A percentile compares a stretch with the other conserved stretches of the same genome.
These are phyloP conservation scores for Candida xyloterini DNA, from an alignment of 805 yeast genomes.

Conservation along the genomic window DNA sequence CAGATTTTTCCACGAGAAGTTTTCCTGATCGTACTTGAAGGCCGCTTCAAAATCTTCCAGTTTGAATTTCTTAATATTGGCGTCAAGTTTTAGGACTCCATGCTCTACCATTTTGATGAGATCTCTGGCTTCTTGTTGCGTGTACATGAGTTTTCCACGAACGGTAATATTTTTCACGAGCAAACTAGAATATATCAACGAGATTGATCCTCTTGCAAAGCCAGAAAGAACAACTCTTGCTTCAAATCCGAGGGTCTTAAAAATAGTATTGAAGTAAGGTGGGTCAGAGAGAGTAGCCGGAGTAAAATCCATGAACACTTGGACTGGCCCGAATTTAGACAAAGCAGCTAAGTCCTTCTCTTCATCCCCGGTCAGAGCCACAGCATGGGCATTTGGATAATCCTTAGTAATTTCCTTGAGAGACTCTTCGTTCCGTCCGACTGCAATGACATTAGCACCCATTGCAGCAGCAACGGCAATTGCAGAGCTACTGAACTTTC, in stretches of 20 bases:
- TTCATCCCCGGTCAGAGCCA: conserved; percentile 6
- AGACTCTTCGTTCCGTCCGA: conserved; percentile 6
- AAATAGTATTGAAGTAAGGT: not conserved
- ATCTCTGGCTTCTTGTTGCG: conserved; percentile 3
- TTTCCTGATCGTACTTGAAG: not conserved
- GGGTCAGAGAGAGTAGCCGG: not conserved
- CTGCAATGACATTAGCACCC: conserved; percentile 11
- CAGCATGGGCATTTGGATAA: conserved; percentile 2
- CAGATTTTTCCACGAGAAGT: not conserved
- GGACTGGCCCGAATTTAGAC: conserved; percentile 1
- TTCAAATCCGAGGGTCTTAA: not conserved
- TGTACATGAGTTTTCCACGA: conserved; percentile 7
- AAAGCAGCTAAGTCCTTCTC: not conserved
- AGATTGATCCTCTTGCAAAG: not conserved
- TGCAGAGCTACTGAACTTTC: conserved; percentile 12
- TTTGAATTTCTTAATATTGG: not conserved
- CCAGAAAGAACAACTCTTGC: conserved; percentile 10
- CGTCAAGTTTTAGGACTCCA: conserved; percentile 5
- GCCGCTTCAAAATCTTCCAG: conserved; percentile 5
- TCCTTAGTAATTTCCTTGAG: conserved; percentile 1
- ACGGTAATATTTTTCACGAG: conserved; percentile 4
- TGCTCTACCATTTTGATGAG: conserved; percentile 6
- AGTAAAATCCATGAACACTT: conserved; percentile 8
- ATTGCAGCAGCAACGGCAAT: conserved; percentile 13
- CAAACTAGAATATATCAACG: not conserved